Conservation (phyloP, 805 yeast species). For the Jamesozyma gamospora region DNA sequence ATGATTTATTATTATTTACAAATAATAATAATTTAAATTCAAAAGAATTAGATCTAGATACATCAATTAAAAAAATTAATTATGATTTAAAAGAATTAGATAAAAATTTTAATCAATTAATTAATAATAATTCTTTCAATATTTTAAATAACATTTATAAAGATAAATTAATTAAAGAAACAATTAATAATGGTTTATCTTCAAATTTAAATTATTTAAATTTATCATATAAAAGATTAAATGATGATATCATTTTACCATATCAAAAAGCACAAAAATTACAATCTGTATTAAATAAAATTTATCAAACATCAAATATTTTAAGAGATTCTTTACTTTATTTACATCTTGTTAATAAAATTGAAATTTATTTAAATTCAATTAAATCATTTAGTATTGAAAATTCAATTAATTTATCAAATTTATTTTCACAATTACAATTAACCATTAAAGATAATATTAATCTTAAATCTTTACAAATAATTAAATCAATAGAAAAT, state of each 20-base stretch:
- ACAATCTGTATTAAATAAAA: constrained; percentile 24
- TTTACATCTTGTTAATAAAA: constrained; percentile 19
- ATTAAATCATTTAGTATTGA: constrained; percentile 6
- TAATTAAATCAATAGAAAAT: constrained; percentile 18
- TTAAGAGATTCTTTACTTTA: constrained; percentile 24
- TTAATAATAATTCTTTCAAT: constrained; percentile 17
- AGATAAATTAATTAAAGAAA: constrained; percentile 9
- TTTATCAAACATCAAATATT: constrained; percentile 26
- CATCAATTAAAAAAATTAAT: constrained; percentile 23
- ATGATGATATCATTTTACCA: constrained; percentile 22
- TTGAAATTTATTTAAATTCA: constrained; percentile 7
- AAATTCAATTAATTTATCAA: constrained; percentile 14
- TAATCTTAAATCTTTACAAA: constrained; percentile 19
- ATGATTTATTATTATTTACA: constrained; percentile 18
- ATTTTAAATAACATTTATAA: constrained; percentile 19
- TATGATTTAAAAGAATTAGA: constrained; percentile 24
- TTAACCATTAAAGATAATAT: constrained; percentile 18
- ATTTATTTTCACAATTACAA: constrained; percentile 21
- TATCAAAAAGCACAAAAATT: constrained; percentile 23
- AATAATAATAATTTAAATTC: constrained; percentile 11
- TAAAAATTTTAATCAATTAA: constrained; percentile 11
- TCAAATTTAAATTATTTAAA: constrained; percentile 22
- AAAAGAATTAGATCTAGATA: constrained; percentile 18
- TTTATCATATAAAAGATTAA: constrained; percentile 25
- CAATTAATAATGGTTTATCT: constrained; percentile 10